Evolutionary conservation across 495 filamentous ascomycete species (phyloP).

Genomic region (Penicillium soppii): DNA sequence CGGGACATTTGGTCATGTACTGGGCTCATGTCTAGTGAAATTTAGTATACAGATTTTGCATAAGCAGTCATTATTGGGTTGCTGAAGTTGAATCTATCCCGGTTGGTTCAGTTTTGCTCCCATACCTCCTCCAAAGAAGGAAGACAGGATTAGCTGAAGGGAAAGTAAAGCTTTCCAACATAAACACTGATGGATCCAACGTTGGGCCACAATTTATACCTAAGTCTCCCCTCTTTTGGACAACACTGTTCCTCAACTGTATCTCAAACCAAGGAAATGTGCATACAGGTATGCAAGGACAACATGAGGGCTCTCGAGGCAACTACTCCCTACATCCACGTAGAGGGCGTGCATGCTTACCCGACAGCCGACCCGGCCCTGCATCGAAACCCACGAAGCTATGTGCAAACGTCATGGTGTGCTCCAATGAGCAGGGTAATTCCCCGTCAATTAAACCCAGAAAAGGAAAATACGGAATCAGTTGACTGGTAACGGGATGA

Average conservation of each 20-base stretch:
- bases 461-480: background rate
- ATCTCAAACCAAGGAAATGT: background rate
- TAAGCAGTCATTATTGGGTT: background rate
- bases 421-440: background rate
- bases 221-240: too few species aligned
- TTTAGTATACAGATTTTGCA: background rate
- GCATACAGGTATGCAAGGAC: background rate
- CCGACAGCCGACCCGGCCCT: conserved; percentile 22
- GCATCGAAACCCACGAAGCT: background rate
- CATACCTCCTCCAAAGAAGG: too few species aligned
- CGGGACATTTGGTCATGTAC: background rate
- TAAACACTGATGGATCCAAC: too few species aligned
- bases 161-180: too few species aligned
- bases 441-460: background rate
- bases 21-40: background rate
- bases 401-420: background rate
- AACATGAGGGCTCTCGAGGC: background rate
- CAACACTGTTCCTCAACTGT: too few species aligned
- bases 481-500: background rate
- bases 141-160: too few species aligned
- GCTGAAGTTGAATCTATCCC: background rate
- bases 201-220: too few species aligned
- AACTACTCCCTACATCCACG: background rate
- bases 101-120: background rate
- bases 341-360: conserved; percentile 20